Base-by-base conservation (phyloP, 768 basidiomycete species). In the Lentinula sp. region DNA sequence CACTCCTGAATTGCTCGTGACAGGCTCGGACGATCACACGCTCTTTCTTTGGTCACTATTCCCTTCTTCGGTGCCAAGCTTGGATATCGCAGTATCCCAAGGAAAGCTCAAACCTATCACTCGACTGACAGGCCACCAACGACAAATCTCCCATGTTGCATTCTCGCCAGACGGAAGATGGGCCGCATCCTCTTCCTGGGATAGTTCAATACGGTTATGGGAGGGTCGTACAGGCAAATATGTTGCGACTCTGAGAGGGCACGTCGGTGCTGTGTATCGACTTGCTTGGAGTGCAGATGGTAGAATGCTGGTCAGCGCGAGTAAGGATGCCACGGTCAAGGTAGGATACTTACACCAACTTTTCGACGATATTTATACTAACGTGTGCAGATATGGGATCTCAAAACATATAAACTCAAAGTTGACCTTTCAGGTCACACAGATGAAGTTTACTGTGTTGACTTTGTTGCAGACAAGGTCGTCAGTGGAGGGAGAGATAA, bases 401-500 rank as follows among this genome's bases (percentile, higher is more conserved):
- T 98, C 59, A 95, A 93, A 72, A 98, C 94, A 6, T 93, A 92
- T 73, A 98, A 99, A 75, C 85, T 99, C 63, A 91, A 93, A 69
- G 86, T 83, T 6, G 96, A 99, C 72, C 84, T 99, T 16, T 93
- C 95, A 0, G 96, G 96, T 18, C 96, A 99, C 71, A 91, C 90
- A 1, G 96, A 99, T 66, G 96, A 99, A 72, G 95, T 99, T 39
- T 98, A 98, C 75, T 98, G 96, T 68, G 96, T 99, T 15, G 96
- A 98, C 73, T 99, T 97, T 70, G 95, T 99, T 1, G 95, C 95
- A 0, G 96, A 99, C 76, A 99, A 99, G 72, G 84, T 98, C n/a
- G 94, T 97, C 65, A 96, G 93, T 69, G 96, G 95, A n/a, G 96
- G 96, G 13, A 77, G 90, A 48, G 96, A 98, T 74, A 84, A 86